A percentile compares a stretch with the other conserved stretches of the same genome.
Conservation (phyloP, 208 protist species). For the Acanthamoeba triangularis region DNA sequence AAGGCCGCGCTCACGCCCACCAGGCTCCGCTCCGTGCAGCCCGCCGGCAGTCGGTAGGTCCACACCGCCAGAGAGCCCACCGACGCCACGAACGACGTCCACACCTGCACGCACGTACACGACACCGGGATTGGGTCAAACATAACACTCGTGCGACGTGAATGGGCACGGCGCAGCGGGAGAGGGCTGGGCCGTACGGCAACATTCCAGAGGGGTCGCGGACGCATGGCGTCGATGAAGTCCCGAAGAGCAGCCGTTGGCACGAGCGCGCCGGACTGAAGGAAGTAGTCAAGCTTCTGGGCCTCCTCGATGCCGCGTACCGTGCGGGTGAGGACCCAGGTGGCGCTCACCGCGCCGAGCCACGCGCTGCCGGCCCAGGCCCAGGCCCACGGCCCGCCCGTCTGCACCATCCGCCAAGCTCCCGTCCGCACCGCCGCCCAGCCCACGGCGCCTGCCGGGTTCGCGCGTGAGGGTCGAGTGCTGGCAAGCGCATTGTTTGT, state of each 20-base stretch:
- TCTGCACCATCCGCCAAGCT: background rate
- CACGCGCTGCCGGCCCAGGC: slow-evolving; percentile 8
- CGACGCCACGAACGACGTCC: background rate
- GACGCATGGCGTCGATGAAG: slow-evolving; percentile 20
- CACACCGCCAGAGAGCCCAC: background rate
- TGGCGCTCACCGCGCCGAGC: background rate
- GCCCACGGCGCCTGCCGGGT: background rate
- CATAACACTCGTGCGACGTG: no score
- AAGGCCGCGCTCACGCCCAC: slow-evolving; percentile 34
- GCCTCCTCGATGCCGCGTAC: slow-evolving; percentile 24
- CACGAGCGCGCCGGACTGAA: background rate
- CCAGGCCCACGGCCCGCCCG: background rate
- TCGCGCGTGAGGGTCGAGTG: no score
- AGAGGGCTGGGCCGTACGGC: background rate
- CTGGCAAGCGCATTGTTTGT: background rate
- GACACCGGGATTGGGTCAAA: no score
- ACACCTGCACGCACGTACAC: background rate
- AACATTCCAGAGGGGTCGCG: background rate
- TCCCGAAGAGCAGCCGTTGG: background rate
- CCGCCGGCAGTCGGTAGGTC: background rate
- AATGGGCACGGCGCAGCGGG: background rate
- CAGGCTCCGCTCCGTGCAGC: slow-evolving; percentile 32
- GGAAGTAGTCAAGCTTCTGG: slow-evolving; percentile 36
- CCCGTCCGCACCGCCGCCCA: background rate
- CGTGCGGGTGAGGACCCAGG: background rate